A percentile compares a stretch with the other conserved stretches of the same genome.
These are phyloP conservation scores for Xylariaceae sp. DNA, from an alignment of 2,329 filamentous ascomycete genomes.

Conservation along the genomic window DNA sequence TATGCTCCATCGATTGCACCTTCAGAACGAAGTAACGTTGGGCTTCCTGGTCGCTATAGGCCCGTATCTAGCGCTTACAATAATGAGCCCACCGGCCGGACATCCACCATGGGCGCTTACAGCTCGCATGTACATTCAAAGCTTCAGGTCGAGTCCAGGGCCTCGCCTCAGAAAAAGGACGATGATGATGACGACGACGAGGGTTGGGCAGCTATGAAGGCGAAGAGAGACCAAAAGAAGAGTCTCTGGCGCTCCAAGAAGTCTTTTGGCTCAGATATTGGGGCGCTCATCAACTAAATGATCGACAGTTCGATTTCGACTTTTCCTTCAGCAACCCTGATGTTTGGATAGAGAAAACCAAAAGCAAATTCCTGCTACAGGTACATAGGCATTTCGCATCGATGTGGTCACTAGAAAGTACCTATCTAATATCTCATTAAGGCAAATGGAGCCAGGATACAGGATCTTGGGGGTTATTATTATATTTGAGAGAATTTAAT, in stretches of 20 bases:
- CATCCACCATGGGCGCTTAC: constrained; percentile 40
- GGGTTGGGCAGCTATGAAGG: constrained; percentile 66
- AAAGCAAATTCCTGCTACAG: constrained; percentile 14
- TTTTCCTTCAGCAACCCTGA: constrained; percentile 17
- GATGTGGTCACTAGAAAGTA: constrained; percentile 10
- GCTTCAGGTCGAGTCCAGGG: constrained; percentile 35
- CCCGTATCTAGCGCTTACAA: constrained; percentile 67
- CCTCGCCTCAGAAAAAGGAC: constrained; percentile 39
- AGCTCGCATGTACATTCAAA: constrained; percentile 36
- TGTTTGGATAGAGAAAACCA: constrained; percentile 20
- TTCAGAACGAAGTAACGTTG: constrained; percentile 90
- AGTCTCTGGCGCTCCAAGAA: constrained; percentile 62
- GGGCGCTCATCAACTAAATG: constrained; percentile 40
- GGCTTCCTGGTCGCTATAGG: constrained; percentile 82
- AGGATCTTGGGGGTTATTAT: constrained; percentile 4
- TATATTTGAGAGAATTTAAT: constrained; percentile 14
- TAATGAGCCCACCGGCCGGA: constrained; percentile 32
- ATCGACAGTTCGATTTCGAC: constrained; percentile 14
- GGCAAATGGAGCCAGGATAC: constrained; percentile 6
- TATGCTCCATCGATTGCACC: constrained; percentile 92
- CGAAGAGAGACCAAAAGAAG: constrained; percentile 63
- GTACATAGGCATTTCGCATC: constrained; percentile 8
- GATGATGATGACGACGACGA: constrained; percentile 60
- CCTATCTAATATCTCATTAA: constrained; percentile 3
- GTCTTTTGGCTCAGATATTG: constrained; percentile 42